A percentile compares a stretch with the other conserved stretches of the same genome.
Evolutionary conservation across 495 filamentous ascomycete species (phyloP).

Genomic region (Trichoderma erinaceum): DNA sequence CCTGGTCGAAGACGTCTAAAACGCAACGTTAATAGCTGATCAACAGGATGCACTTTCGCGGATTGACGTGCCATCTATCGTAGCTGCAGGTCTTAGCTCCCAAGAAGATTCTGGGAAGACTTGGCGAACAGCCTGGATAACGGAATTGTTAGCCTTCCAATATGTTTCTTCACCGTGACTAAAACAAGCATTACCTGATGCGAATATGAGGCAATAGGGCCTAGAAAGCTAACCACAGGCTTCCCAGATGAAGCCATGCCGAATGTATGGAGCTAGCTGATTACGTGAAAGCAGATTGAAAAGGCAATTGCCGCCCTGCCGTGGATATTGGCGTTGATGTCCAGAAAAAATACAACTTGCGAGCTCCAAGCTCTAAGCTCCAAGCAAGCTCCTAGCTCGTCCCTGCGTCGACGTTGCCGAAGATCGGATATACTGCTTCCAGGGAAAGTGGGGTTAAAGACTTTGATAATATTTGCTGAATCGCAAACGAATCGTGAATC

Average conservation of each 20-base stretch:
- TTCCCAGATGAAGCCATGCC: constrained; percentile 20
- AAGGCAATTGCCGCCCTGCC: neutral
- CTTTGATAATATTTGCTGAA: neutral
- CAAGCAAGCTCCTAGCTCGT: neutral
- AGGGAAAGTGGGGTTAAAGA: neutral
- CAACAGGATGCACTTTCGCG: constrained; percentile 6
- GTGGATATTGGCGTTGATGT: neutral
- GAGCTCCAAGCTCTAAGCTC: neutral
- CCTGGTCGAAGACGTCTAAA: constrained; percentile 68
- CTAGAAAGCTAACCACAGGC: constrained; percentile 68
- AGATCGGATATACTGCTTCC: neutral
- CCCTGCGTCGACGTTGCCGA: neutral
- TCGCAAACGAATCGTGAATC: neutral
- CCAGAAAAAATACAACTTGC: neutral
- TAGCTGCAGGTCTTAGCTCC: constrained; percentile 51
- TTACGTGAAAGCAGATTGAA: neutral
- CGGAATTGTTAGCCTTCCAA: neutral
- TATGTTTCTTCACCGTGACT: neutral
- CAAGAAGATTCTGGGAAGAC: constrained; percentile 51
- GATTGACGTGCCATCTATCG: constrained; percentile 52
- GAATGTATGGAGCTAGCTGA: neutral
- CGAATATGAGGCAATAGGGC: constrained; percentile 77
- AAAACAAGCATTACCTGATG: constrained; percentile 64
- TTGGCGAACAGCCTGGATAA: constrained; percentile 56
- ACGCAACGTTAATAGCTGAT: neutral